Evolutionary conservation across 1,284 basidiomycete genomes (phyloP), one percentile per base, ranked within the genome.

Genomic region (Marasmius tenuissimus): DNA sequence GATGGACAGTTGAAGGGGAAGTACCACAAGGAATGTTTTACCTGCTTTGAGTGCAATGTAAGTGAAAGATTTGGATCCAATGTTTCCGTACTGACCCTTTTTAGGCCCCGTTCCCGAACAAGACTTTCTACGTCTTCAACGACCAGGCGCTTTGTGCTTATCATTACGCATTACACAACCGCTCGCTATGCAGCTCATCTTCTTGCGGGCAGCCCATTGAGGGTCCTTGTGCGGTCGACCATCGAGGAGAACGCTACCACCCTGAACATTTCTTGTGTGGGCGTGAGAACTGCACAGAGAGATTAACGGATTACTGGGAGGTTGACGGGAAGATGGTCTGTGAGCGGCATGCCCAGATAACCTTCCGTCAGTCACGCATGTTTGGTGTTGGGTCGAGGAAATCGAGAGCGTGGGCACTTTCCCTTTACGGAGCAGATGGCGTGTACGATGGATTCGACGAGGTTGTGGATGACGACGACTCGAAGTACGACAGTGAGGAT

Each of bases 1-100:
- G 94, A 96, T 70, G 94, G 94, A 1, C 94, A 96, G 74, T 81
- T 96, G 56, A 95, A 95, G 75, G 94, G 94, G 63, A 96, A 96
- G 74, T 96, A 95, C 75, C 94, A 96, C 72, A 85, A 87, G 59
- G 87, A 89, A 48, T 96, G 94, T 77, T 96, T 96, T 72, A 93
- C 88, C 67, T 96, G 94, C 74, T 81, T 87, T 65, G 84, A 79
- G 3, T 96, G 94, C 74, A 85, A 92, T 70, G 86, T 91, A 73
- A 62, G 82, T 74, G 50, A 27, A 27, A 27, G 27, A 27, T 27
- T 62, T 65, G 58, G 38, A 12, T 73, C 55, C 35, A 61, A 66
- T 61, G 35, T 16, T n/a, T 20, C 42, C 42, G 49, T 49, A 54
- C 52, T 61, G 8, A 63, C 57, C 45, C 59, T 56, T 47, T 45